A percentile compares a stretch with the other conserved stretches of the same genome.
phyloP scores from a whole-genome alignment of 768 basidiomycete species.

The Naganishia friedmannii region DNA sequence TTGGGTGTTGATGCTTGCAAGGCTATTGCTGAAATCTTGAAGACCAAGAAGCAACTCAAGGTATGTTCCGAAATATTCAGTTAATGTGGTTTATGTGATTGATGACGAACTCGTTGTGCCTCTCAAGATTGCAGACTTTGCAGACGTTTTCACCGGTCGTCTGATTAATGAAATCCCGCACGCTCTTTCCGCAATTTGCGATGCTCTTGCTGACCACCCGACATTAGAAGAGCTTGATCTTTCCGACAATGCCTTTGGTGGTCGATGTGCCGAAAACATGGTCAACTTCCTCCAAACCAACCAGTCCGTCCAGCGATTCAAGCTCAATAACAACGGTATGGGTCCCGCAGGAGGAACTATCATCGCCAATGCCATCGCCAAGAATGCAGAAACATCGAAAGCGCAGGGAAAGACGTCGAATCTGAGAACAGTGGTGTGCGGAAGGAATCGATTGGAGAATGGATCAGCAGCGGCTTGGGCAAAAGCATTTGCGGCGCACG shows the following conservation, averaged over 20 bases:
- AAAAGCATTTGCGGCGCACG: constrained; percentile 79
- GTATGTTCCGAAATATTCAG: constrained; percentile 54
- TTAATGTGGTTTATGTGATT: neutral
- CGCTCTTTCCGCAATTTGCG: constrained; percentile 82
- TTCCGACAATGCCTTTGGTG: constrained; percentile 94
- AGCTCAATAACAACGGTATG: constrained; percentile 94
- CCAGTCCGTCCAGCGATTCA: constrained; percentile 74
- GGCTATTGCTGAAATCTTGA: constrained; percentile 75
- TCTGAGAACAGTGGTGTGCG: constrained; percentile 78
- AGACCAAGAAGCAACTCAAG: constrained; percentile 66
- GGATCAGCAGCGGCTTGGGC: constrained; percentile 81
- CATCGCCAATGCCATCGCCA: constrained; percentile 76
- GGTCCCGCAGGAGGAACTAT: constrained; percentile 82
- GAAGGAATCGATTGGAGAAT: constrained; percentile 91
- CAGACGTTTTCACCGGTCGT: constrained; percentile 96
- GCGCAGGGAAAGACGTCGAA: constrained; percentile 63
- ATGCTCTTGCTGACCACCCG: constrained; percentile 74
- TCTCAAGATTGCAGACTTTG: constrained; percentile 76
- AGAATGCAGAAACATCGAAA: constrained; percentile 69
- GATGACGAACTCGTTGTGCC: neutral
- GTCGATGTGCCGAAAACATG: constrained; percentile 88
- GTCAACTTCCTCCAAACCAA: constrained; percentile 83
- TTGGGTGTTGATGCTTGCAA: constrained; percentile 85
- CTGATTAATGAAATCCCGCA: constrained; percentile 90
- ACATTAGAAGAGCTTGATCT: constrained; percentile 84